Conservation (phyloP, 441 rosid species). For the California macrophylla region DNA sequence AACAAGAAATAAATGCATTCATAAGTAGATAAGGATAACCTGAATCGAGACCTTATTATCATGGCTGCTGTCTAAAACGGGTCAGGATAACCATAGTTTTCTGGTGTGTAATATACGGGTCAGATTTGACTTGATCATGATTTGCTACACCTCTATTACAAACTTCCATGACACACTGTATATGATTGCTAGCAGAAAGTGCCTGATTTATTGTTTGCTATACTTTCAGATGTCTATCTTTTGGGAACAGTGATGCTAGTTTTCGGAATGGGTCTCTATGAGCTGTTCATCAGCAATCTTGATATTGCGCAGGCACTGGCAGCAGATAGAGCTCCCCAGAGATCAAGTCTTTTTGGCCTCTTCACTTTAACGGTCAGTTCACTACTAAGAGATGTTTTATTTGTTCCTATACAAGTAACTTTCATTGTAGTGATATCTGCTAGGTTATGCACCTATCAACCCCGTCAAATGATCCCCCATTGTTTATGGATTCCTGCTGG, state of each 20-base stretch:
- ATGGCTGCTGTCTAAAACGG: not conserved
- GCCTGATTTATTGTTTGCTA: not conserved
- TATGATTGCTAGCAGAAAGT: not conserved
- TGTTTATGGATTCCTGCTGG: too few species aligned
- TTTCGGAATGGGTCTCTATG: conserved; percentile 89
- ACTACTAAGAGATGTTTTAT: not conserved
- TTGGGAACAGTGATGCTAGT: conserved; percentile 94
- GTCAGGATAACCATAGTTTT: not conserved
- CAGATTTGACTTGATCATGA: not conserved
- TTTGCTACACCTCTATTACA: too few species aligned
- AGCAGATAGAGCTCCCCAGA: conserved; percentile 24
- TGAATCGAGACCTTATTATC: not conserved
- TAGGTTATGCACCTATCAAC: not conserved
- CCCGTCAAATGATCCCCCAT: too few species aligned
- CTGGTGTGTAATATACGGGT: too few species aligned
- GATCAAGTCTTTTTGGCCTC: conserved; percentile 72
- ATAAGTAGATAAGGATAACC: not conserved
- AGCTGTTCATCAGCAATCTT: conserved; percentile 76
- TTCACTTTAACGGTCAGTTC: conserved; percentile 60
- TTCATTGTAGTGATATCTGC: not conserved
- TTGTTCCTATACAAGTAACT: not conserved
- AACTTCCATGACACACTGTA: not conserved
- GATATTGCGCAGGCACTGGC: conserved; percentile 40
- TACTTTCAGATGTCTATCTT: conserved; percentile 60
- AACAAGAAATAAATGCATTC: not conserved